Conservation (phyloP, 305 asterid genomes). For the Fraxinus sp. region DNA sequence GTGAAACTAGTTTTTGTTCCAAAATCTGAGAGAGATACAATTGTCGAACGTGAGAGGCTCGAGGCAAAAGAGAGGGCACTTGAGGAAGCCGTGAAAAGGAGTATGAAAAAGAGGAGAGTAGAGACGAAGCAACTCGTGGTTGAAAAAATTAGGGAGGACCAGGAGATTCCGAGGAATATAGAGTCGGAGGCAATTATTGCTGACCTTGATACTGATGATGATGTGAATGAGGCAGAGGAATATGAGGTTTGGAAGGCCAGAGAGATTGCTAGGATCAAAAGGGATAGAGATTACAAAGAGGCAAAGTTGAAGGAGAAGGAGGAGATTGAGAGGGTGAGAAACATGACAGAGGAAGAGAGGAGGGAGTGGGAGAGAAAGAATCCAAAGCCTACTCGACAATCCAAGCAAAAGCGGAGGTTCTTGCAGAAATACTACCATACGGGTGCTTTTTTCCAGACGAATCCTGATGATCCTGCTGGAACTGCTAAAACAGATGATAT, state of each 20-base stretch:
- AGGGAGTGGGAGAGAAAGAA: slow-evolving; percentile 98
- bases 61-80: slow-evolving; percentile 86
- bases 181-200: slow-evolving; percentile 68
- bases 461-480: slow-evolving; percentile 67
- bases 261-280: slow-evolving; percentile 91
- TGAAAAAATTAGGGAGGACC: slow-evolving; percentile 81
- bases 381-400: slow-evolving; percentile 47
- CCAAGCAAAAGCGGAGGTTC: slow-evolving; percentile 77
- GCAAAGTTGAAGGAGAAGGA: slow-evolving; percentile 80
- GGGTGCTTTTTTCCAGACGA: slow-evolving; percentile 89
- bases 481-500: slow-evolving; percentile 59
- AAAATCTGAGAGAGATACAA: slow-evolving; percentile 79
- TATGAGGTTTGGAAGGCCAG: slow-evolving; percentile 93
- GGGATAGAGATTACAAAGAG: slow-evolving; percentile 86
- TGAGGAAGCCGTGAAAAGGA: slow-evolving; percentile 69
- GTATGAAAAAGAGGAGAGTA: slow-evolving; percentile 63
- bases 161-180: slow-evolving; percentile 67
- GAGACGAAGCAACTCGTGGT: slow-evolving; percentile 80
- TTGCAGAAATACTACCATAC: slow-evolving; percentile 97
- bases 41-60: slow-evolving; percentile 84
- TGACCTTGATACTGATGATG: slow-evolving; percentile 94
- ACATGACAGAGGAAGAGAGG: slow-evolving; percentile 90
- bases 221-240: slow-evolving; percentile 84
- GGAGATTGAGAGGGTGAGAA: slow-evolving; percentile 42
- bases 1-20: slow-evolving; percentile 90